phyloP scores from a whole-genome alignment of 2,329 filamentous ascomycete species.

The Davidsoniella australis region DNA sequence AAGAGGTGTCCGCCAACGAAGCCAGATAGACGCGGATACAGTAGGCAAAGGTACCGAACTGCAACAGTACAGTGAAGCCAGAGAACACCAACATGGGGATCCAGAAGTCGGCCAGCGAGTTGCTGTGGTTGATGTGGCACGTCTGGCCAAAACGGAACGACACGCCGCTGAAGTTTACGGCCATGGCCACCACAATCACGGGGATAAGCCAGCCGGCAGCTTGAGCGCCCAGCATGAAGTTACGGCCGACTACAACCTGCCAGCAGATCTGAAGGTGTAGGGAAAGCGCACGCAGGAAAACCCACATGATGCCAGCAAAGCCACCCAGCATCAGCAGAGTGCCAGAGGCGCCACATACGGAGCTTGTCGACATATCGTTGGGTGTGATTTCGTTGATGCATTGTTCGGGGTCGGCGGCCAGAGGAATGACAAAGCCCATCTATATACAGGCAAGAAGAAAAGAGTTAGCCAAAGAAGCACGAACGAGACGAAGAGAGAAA shows the following conservation, averaged over 20 bases:
- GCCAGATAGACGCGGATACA: slow-evolving; percentile 90
- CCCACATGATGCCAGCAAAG: slow-evolving; percentile 72
- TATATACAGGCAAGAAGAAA: slow-evolving; percentile 20
- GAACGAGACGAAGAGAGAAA: background rate
- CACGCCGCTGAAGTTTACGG: slow-evolving; percentile 72
- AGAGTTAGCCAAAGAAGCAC: background rate
- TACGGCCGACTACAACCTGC: slow-evolving; percentile 76
- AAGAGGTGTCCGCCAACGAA: slow-evolving; percentile 56
- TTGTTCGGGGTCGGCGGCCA: slow-evolving; percentile 60
- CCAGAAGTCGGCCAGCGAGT: slow-evolving; percentile 78
- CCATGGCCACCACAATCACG: slow-evolving; percentile 54
- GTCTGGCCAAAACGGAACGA: slow-evolving; percentile 85
- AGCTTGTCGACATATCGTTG: slow-evolving; percentile 70
- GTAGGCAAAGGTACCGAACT: slow-evolving; percentile 75
- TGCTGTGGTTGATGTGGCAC: slow-evolving; percentile 84
- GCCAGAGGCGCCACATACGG: slow-evolving; percentile 76
- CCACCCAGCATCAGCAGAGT: slow-evolving; percentile 74
- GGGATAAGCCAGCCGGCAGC: slow-evolving; percentile 72
- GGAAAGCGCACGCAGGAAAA: slow-evolving; percentile 75
- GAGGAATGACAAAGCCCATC: slow-evolving; percentile 80
- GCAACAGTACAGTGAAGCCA: slow-evolving; percentile 57
- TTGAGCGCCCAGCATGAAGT: slow-evolving; percentile 78
- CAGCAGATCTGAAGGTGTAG: slow-evolving; percentile 97
- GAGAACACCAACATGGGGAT: slow-evolving; percentile 70
- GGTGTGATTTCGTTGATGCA: slow-evolving; percentile 86